These are phyloP conservation scores for Orbilia blumenaviensis DNA, from an alignment of 2,329 filamentous ascomycete genomes.

Conservation along the genomic window DNA sequence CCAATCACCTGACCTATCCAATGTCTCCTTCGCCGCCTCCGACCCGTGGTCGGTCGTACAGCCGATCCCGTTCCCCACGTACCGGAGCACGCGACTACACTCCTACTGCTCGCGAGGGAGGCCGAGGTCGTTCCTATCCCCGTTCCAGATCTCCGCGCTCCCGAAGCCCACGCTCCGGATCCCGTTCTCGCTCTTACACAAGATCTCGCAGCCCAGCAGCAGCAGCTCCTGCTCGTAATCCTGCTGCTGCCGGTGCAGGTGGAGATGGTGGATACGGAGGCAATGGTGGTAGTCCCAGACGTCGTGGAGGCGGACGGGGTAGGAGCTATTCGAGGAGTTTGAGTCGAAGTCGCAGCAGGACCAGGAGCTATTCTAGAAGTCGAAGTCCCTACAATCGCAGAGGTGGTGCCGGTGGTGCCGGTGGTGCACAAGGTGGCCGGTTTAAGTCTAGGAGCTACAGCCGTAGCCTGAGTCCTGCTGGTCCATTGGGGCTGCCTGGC, in stretches of 20 bases:
- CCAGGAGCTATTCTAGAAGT: conserved; percentile 33
- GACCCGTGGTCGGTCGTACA: conserved; percentile 41
- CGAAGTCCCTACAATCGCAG: conserved; percentile 29
- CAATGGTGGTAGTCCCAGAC: neutral
- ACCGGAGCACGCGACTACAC: too few relatives aligned
- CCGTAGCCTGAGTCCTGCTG: conserved; percentile 47
- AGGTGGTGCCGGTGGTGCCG: neutral
- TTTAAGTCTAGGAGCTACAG: conserved; percentile 37
- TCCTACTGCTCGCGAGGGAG: conserved; percentile 3
- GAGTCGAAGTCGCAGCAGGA: conserved; percentile 29
- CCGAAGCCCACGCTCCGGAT: conserved; percentile 20
- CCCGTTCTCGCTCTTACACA: conserved; percentile 2
- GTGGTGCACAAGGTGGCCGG: conserved; percentile 5
- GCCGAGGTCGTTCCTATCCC: conserved; percentile 21
- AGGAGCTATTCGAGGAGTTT: conserved; percentile 35
- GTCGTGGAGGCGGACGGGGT: neutral
- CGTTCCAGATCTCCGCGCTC: conserved; percentile 25
- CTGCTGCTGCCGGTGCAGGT: neutral
- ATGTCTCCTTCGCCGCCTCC: conserved; percentile 39
- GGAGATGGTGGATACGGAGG: neutral
- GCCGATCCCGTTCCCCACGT: conserved; percentile 39
- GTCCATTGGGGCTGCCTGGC: conserved; percentile 43
- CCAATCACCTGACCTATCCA: conserved; percentile 23
- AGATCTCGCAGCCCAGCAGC: conserved; percentile 30
- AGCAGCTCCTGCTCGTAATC: neutral